A percentile compares a stretch with the other conserved stretches of the same genome.
Conservation (phyloP, 23 red algal genomes). For the Gracilaria vermiculophylla region DNA sequence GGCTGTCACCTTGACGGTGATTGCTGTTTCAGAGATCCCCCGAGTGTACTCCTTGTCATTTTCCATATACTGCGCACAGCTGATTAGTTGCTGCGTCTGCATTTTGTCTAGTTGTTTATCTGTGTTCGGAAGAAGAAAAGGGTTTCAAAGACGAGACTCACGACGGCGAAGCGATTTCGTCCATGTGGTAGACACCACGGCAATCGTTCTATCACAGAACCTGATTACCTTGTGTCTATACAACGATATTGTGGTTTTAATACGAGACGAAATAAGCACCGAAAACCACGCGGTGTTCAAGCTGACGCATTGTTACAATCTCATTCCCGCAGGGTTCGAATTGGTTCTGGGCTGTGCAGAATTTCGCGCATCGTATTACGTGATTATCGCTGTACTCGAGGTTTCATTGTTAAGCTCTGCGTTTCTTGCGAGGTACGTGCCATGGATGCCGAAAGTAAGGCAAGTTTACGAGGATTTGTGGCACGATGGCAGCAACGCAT, state of each 20-base stretch:
- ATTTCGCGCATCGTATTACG: not conserved
- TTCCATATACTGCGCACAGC: not conserved
- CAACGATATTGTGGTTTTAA: constrained; percentile 8
- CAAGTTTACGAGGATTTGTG: constrained; percentile 9
- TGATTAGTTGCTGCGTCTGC: not conserved
- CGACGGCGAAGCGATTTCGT: not conserved
- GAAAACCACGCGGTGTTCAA: not conserved
- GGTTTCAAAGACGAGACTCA: not conserved
- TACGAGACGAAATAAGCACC: not conserved
- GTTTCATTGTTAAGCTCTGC: not conserved
- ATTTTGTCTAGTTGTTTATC: not conserved
- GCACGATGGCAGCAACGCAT: not conserved
- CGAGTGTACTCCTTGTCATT: not conserved
- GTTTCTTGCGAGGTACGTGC: not conserved
- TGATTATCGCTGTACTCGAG: not conserved
- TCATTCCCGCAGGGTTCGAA: not conserved
- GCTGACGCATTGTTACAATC: not conserved
- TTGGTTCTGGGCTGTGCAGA: not conserved
- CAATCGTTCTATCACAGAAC: not conserved
- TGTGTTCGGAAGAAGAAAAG: not conserved
- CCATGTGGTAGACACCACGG: not conserved
- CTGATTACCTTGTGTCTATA: not conserved
- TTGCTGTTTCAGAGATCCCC: not conserved
- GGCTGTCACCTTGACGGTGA: not conserved
- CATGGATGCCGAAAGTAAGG: not conserved